A percentile compares a stretch with the other conserved stretches of the same genome.
phyloP scores from a whole-genome alignment of 345 rosid species.

The Angophora floribunda region DNA sequence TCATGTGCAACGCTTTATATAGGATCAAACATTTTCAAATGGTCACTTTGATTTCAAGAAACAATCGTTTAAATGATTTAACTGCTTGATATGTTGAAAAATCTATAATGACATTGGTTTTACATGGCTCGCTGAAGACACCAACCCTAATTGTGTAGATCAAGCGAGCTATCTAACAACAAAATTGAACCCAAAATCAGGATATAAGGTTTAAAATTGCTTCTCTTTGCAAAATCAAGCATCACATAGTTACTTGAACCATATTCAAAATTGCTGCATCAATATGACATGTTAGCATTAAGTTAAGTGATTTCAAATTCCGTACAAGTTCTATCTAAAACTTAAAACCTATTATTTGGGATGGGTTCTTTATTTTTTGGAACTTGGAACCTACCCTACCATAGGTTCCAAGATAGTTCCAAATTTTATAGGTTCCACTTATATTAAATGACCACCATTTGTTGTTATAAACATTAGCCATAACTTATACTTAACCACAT shows the following conservation, averaged over 20 bases:
- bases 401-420: no score
- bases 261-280: not conserved
- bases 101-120: not conserved
- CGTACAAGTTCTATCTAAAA: no score
- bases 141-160: not conserved
- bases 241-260: not conserved
- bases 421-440: no score
- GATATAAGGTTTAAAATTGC: not conserved
- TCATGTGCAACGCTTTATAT: not conserved
- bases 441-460: no score
- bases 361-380: no score
- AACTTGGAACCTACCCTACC: no score
- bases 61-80: not conserved
- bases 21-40: not conserved
- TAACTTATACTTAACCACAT: no score
- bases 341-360: no score
- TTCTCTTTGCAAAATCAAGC: not conserved
- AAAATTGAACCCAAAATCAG: not conserved
- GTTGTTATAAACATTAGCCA: no score
- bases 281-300: not conserved
- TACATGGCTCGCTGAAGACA: fast-evolving
- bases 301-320: no score
- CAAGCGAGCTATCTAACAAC: not conserved
- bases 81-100: not conserved
- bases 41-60: not conserved